These are phyloP conservation scores for Sophora flavescens DNA, from an alignment of 306 rosid genomes.

Conservation along the genomic window DNA sequence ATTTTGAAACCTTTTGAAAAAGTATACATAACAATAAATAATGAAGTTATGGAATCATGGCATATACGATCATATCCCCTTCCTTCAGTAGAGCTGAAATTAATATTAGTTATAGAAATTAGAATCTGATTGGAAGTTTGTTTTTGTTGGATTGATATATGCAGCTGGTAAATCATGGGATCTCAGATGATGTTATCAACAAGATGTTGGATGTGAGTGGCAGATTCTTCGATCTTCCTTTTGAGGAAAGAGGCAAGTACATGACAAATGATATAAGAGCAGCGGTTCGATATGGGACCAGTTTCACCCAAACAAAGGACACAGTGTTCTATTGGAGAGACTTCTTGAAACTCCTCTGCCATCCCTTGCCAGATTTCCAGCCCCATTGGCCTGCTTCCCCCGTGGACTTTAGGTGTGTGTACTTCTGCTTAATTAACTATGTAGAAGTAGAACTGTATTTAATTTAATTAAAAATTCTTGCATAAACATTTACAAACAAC, in stretches of 20 bases:
- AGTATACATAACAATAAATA: no score
- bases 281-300: constrained; percentile 84
- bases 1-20: no score
- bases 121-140: not conserved
- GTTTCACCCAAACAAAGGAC: constrained; percentile 81
- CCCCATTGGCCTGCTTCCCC: constrained; percentile 89
- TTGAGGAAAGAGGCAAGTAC: constrained; percentile 79
- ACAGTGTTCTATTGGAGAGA: constrained; percentile 88
- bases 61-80: no score
- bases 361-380: constrained; percentile 64
- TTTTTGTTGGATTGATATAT: constrained; percentile 33
- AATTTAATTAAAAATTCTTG: not conserved
- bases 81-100: no score
- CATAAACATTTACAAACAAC: no score
- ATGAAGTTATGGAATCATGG: no score
- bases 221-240: constrained; percentile 77
- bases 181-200: constrained; percentile 59
- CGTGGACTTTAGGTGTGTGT: constrained; percentile 62
- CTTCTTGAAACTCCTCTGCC: constrained; percentile 80
- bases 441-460: not conserved
- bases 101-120: not conserved
- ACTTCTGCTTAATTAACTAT: not conserved
- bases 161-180: constrained; percentile 85
- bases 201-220: constrained; percentile 68
- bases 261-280: constrained; percentile 75